Percentiles rank a stretch among this genome's conserved stretches.
phyloP scores from a whole-genome alignment of 2,329 filamentous ascomycete genomes.

The Cadophora sp. region DNA sequence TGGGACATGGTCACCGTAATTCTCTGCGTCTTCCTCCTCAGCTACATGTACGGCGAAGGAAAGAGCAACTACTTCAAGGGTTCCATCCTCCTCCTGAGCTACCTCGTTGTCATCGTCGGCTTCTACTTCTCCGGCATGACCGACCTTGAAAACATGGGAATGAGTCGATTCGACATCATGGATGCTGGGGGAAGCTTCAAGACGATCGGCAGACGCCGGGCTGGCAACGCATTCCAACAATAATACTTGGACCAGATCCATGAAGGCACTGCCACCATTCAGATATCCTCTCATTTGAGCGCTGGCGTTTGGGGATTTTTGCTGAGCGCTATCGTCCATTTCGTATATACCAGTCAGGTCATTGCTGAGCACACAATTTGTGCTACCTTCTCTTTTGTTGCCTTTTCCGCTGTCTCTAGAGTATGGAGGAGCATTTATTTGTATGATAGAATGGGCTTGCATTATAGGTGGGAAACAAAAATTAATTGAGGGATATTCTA shows the following conservation, averaged over 20 bases:
- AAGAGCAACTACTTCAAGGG: conserved; percentile 99
- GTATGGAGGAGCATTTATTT: conserved; percentile 24
- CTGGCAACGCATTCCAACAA: conserved; percentile 43
- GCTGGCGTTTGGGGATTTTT: conserved; percentile 37
- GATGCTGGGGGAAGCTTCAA: conserved; percentile 42
- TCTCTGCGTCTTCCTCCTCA: conserved; percentile 92
- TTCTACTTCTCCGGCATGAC: conserved; percentile 80
- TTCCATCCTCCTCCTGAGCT: conserved; percentile 90
- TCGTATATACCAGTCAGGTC: conserved; percentile 29
- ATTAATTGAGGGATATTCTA: background rate
- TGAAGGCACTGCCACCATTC: background rate
- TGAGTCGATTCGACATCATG: conserved; percentile 45
- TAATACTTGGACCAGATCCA: conserved; percentile 17
- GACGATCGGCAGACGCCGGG: conserved; percentile 42
- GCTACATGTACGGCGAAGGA: conserved; percentile 97
- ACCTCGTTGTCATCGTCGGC: conserved; percentile 88
- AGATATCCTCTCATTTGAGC: conserved; percentile 36
- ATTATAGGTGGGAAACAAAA: conserved; percentile 7
- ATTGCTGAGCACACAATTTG: conserved; percentile 24
- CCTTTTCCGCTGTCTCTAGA: background rate
- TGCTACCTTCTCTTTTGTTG: conserved; percentile 17
- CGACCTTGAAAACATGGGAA: conserved; percentile 42
- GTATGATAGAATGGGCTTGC: conserved; percentile 22
- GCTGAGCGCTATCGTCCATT: conserved; percentile 18
- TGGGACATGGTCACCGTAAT: conserved; percentile 99